Evolutionary conservation across 1,139 yeast species (phyloP).

Genomic region (Pneumocystis oryctolagi): DNA sequence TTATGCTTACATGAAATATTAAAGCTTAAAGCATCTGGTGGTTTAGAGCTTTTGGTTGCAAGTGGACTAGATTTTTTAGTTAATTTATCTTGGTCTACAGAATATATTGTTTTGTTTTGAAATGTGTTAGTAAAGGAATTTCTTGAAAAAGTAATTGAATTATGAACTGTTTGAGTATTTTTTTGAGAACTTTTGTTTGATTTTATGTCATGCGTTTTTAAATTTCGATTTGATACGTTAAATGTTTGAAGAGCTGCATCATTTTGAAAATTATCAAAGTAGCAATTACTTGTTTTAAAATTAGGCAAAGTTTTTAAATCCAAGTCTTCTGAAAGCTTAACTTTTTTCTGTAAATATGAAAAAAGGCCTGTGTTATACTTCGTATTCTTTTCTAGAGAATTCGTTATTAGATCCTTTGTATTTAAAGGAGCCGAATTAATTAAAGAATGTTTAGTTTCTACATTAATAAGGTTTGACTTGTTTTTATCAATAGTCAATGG

Average conservation of each 20-base stretch:
- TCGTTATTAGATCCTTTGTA: not conserved
- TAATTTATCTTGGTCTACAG: not conserved
- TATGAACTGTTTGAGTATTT: too few species aligned
- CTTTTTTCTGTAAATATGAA: not conserved
- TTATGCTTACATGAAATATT: not conserved
- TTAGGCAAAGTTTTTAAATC: not conserved
- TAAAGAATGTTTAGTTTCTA: not conserved
- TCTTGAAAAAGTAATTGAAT: not conserved
- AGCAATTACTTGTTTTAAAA: not conserved
- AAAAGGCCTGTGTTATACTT: not conserved
- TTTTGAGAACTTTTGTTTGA: not conserved
- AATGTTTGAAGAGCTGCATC: not conserved
- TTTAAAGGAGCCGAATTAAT: not conserved
- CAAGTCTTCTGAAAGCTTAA: not conserved
- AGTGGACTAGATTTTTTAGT: not conserved
- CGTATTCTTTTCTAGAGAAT: not conserved
- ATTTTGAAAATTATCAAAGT: not conserved
- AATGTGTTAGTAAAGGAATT: not conserved
- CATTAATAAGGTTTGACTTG: not conserved
- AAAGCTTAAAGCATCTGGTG: not conserved
- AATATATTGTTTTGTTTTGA: not conserved
- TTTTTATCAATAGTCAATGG: not conserved
- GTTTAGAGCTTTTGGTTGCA: not conserved
- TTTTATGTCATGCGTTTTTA: not conserved
- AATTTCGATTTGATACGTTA: not conserved